Evolutionary conservation across 441 rosid species (phyloP).

Genomic region (Isatis lusitanica): DNA sequence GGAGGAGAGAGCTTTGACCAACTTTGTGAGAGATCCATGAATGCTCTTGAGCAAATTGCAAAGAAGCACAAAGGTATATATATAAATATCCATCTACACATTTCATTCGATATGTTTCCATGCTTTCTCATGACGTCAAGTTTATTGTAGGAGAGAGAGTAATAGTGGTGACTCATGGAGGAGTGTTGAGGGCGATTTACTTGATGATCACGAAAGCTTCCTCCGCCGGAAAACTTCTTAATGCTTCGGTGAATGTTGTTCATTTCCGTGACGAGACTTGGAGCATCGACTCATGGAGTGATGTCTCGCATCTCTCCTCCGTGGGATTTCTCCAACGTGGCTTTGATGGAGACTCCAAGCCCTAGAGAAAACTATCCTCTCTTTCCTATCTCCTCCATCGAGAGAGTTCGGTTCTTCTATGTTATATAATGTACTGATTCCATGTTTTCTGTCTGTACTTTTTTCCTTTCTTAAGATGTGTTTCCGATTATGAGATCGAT

Average conservation of each 20-base stretch:
- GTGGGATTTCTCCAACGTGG: conserved; percentile 41
- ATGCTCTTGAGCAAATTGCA: conserved; percentile 43
- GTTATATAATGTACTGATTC: neutral
- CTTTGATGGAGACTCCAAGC: conserved; percentile 41
- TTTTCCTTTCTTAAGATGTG: neutral
- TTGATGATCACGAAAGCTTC: conserved; percentile 34
- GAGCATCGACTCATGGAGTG: conserved; percentile 38
- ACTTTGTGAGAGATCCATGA: conserved; percentile 45
- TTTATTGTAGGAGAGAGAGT: conserved; percentile 39
- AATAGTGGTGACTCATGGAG: conserved; percentile 53
- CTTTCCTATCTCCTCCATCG: neutral
- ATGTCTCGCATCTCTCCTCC: conserved; percentile 38
- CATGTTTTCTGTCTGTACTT: neutral
- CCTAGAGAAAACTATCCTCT: conserved; percentile 5
- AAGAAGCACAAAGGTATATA: conserved; percentile 45
- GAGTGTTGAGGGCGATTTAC: conserved; percentile 46
- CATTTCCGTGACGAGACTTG: conserved; percentile 19
- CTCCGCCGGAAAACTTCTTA: conserved; percentile 39
- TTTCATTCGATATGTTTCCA: too few species aligned
- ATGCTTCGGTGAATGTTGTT: conserved; percentile 40
- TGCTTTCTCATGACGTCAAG: too few species aligned
- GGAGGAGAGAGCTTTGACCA: conserved; percentile 65
- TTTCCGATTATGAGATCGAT: neutral
- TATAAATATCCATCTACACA: neutral
- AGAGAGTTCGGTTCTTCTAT: neutral